phyloP scores from a whole-genome alignment of 257 asterid species.

The Paulownia fortunei region DNA sequence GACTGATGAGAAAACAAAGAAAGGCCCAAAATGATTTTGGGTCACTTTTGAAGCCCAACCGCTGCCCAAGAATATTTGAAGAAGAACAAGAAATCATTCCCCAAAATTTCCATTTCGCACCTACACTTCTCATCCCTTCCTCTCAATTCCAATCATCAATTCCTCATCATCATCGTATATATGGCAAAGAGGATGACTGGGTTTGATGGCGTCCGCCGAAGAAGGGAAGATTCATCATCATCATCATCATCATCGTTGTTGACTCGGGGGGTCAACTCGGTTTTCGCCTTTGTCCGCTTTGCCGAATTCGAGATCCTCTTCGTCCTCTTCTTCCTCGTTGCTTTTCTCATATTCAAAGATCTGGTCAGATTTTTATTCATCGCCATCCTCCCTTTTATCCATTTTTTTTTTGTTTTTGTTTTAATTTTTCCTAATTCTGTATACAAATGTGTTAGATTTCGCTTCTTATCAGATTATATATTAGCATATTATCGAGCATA shows the following conservation, averaged over 20 bases:
- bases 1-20: too few relatives aligned
- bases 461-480: background rate
- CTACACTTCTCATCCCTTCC: background rate
- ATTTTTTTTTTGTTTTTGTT: background rate
- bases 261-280: conserved; percentile 73
- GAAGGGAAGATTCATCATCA: conserved; percentile 35
- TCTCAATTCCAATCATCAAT: background rate
- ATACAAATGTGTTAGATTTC: background rate
- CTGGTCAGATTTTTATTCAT: conserved; percentile 56
- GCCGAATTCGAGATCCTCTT: conserved; percentile 98
- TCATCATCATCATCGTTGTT: conserved; percentile 38
- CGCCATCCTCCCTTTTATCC: background rate
- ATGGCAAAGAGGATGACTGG: conserved; percentile 48
- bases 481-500: background rate
- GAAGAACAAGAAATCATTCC: background rate
- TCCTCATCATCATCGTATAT: background rate
- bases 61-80: background rate
- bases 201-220: conserved; percentile 42
- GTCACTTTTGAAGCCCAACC: background rate
- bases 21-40: background rate
- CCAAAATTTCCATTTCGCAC: background rate
- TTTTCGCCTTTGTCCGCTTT: conserved; percentile 63
- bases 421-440: background rate
- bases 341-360: conserved; percentile 82
- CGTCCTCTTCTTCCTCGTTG: conserved; percentile 73